A percentile compares a stretch with the other conserved stretches of the same genome.
These are phyloP conservation scores for Aspergillus sclerotiicarbonarius DNA, from an alignment of 495 filamentous ascomycete species.

Conservation along the genomic window DNA sequence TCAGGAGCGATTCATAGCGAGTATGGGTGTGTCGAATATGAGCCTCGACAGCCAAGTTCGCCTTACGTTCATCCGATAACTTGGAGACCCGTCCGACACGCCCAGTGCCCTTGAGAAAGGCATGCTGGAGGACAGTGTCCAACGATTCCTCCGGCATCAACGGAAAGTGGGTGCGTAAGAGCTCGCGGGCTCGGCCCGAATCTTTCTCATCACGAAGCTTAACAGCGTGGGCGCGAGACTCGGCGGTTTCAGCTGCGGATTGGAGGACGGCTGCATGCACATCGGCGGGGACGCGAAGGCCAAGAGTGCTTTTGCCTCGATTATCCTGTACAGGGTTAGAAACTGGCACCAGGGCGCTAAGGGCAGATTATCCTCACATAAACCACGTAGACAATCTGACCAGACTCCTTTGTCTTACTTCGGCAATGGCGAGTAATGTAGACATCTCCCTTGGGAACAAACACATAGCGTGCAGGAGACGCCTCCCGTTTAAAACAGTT, in stretches of 20 bases:
- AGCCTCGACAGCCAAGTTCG: constrained; percentile 46
- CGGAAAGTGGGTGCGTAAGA: constrained; percentile 39
- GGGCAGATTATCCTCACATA: constrained; percentile 29
- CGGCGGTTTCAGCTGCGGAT: constrained; percentile 33
- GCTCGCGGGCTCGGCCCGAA: constrained; percentile 26
- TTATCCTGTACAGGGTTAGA: constrained; percentile 27
- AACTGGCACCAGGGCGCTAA: not conserved
- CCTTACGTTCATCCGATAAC: constrained; percentile 36
- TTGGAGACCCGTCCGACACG: constrained; percentile 45
- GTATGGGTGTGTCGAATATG: constrained; percentile 52
- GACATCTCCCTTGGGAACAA: constrained; percentile 50
- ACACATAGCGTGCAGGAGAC: constrained; percentile 39
- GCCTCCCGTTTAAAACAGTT: constrained; percentile 28
- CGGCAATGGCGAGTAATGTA: constrained; percentile 52
- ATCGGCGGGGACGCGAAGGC: constrained; percentile 46
- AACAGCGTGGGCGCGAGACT: constrained; percentile 39
- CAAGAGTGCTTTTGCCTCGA: constrained; percentile 32
- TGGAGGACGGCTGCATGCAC: constrained; percentile 33
- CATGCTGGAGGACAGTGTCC: constrained; percentile 40
- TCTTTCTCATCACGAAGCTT: constrained; percentile 37
- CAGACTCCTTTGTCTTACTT: constrained; percentile 41
- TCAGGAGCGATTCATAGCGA: constrained; percentile 43
- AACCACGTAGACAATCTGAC: constrained; percentile 41
- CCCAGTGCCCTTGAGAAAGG: constrained; percentile 50
- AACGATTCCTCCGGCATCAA: constrained; percentile 39